Percentiles rank a stretch among this genome's conserved stretches.
Evolutionary conservation across 331 rosid genomes (phyloP).

Genomic region (Stylosanthes scabra): DNA sequence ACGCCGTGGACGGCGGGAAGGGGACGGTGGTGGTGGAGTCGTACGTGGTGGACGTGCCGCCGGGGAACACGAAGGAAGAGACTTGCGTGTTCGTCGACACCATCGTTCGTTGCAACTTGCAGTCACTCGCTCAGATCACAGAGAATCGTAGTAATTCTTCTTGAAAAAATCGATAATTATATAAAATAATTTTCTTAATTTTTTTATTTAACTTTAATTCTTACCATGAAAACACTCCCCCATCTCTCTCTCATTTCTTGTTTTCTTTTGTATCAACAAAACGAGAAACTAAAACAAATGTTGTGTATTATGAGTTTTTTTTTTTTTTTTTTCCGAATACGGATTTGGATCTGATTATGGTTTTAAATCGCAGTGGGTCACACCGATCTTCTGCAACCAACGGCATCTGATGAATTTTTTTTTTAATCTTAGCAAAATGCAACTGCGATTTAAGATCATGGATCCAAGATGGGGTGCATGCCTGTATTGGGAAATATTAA

Average conservation of each 20-base stretch:
- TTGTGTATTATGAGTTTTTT: conserved; percentile 21
- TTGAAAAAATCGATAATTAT: not conserved
- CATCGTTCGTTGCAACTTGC: conserved; percentile 90
- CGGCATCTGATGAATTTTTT: no score
- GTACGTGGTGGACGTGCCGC: conserved; percentile 84
- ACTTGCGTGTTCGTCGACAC: conserved; percentile 89
- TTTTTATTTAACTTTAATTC: no score
- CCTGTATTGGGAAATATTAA: conserved; percentile 45
- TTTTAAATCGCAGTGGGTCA: no score
- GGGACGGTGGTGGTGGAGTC: conserved; percentile 86
- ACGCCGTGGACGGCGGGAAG: conserved; percentile 39
- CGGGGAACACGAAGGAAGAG: conserved; percentile 87
- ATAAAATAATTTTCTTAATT: not conserved
- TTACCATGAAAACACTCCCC: no score
- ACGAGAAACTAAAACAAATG: not conserved
- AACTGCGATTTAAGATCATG: no score
- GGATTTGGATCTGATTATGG: conserved; percentile 33
- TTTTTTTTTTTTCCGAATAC: conserved; percentile 38
- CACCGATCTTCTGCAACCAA: no score
- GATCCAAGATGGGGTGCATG: not conserved
- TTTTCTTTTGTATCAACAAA: not conserved
- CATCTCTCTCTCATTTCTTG: not conserved
- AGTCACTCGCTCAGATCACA: conserved; percentile 84
- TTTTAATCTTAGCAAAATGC: no score
- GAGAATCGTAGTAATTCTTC: conserved; percentile 48